phyloP scores from a whole-genome alignment of 495 filamentous ascomycete genomes.

The Daldinia decipiens region DNA sequence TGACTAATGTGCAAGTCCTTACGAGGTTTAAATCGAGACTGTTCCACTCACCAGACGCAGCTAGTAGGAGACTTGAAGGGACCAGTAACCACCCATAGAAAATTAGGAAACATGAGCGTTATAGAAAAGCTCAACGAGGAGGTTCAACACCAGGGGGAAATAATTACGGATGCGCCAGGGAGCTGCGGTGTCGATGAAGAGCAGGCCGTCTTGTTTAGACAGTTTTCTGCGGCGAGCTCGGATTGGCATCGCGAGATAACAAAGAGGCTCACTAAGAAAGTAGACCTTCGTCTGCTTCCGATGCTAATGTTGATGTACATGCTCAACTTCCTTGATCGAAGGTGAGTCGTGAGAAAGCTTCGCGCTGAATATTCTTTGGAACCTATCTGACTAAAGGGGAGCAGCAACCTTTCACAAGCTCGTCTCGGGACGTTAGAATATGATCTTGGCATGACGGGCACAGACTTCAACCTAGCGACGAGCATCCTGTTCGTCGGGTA shows the following conservation, averaged over 20 bases:
- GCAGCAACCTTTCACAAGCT: conserved; percentile 55
- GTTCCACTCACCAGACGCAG: not conserved
- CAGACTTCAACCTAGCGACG: conserved; percentile 65
- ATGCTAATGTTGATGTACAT: conserved; percentile 57
- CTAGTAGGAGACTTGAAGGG: not conserved
- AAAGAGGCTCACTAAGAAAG: conserved; percentile 50
- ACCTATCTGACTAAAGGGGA: conserved; percentile 9
- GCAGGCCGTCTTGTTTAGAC: conserved; percentile 32
- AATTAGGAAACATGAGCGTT: conserved; percentile 21
- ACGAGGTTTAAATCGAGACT: not conserved
- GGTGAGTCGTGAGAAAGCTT: conserved; percentile 32
- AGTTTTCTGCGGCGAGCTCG: conserved; percentile 42
- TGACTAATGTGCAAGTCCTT: not conserved
- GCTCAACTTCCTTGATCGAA: conserved; percentile 59
- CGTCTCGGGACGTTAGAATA: conserved; percentile 57
- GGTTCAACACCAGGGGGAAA: conserved; percentile 29
- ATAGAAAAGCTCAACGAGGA: conserved; percentile 24
- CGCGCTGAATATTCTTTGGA: not conserved
- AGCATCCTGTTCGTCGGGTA: conserved; percentile 69
- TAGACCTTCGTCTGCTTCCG: conserved; percentile 56
- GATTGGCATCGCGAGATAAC: conserved; percentile 43
- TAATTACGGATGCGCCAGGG: conserved; percentile 15
- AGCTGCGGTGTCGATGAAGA: conserved; percentile 37
- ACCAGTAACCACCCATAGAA: not conserved
- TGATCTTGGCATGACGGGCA: conserved; percentile 58